These are phyloP conservation scores for Candida mesenterica DNA, from an alignment of 1,139 yeast genomes.

Conservation along the genomic window DNA sequence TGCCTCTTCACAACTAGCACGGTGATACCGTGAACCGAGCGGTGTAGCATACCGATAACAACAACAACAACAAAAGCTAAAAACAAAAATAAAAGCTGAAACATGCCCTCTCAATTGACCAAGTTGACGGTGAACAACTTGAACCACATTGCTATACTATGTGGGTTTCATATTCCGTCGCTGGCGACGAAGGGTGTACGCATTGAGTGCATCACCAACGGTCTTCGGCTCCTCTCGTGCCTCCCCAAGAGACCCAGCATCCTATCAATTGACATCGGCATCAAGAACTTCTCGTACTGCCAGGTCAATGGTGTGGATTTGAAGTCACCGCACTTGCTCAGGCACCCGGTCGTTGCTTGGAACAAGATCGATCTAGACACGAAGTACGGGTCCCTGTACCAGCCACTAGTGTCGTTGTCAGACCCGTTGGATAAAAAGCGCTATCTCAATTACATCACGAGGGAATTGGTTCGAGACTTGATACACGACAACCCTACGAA, in stretches of 20 bases:
- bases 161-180: slow-evolving; percentile 32
- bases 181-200: slow-evolving; percentile 27
- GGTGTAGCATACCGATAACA: too few species aligned
- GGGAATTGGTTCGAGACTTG: slow-evolving; percentile 19
- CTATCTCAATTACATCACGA: slow-evolving; percentile 25
- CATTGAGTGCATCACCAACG: slow-evolving; percentile 22
- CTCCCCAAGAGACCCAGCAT: slow-evolving; percentile 18
- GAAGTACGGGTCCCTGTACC: slow-evolving; percentile 16
- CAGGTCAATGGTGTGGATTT: slow-evolving; percentile 18
- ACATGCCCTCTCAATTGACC: not conserved
- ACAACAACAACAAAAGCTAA: too few species aligned
- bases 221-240: slow-evolving; percentile 17
- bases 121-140: slow-evolving; percentile 14
- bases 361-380: slow-evolving; percentile 28
- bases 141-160: slow-evolving; percentile 31
- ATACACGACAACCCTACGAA: slow-evolving; percentile 4
- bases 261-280: slow-evolving; percentile 39
- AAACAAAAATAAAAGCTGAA: too few species aligned
- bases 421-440: slow-evolving; percentile 26
- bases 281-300: slow-evolving; percentile 44
- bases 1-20: too few species aligned
- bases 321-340: slow-evolving; percentile 1
- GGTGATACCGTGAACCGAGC: too few species aligned
- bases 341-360: slow-evolving; percentile 24
- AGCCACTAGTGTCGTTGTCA: slow-evolving; percentile 12